A percentile compares a stretch with the other conserved stretches of the same genome.
These are phyloP conservation scores for Scytalidium sp. DNA, from an alignment of 2,329 filamentous ascomycete genomes.

Conservation along the genomic window DNA sequence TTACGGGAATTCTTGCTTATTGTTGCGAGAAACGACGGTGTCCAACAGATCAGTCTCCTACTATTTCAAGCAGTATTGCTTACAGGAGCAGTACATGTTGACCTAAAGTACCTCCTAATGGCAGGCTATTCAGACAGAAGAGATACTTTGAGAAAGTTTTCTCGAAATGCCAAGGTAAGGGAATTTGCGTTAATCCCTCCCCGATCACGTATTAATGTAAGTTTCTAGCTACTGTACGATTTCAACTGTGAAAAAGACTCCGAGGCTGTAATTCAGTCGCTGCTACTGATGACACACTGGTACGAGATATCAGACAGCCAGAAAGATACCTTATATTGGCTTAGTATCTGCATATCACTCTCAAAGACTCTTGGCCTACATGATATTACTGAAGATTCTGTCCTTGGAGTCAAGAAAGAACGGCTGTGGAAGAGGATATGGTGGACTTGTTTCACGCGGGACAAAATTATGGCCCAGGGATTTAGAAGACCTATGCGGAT, in stretches of 20 bases:
- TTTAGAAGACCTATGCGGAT: constrained; percentile 92
- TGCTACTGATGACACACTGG: constrained; percentile 69
- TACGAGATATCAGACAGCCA: constrained; percentile 96
- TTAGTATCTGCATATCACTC: constrained; percentile 93
- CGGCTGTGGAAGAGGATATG: constrained; percentile 93
- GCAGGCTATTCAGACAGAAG: constrained; percentile 14
- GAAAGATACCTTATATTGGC: constrained; percentile 99
- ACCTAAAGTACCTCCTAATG: constrained; percentile 7
- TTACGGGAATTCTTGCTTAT: constrained; percentile 55
- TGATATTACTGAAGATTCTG: constrained; percentile 76
- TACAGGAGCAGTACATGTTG: constrained; percentile 14
- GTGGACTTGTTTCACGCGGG: constrained; percentile 97
- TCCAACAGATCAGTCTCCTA: constrained; percentile 14
- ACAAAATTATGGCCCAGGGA: constrained; percentile 85
- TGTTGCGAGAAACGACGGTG: too few relatives aligned
- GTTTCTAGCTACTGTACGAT: constrained; percentile 18
- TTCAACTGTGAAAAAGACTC: constrained; percentile 18
- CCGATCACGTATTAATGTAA: too few relatives aligned
- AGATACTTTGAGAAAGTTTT: constrained; percentile 13
- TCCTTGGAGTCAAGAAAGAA: constrained; percentile 70
- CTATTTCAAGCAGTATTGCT: constrained; percentile 22
- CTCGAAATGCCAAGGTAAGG: constrained; percentile 14
- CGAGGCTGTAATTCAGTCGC: constrained; percentile 13
- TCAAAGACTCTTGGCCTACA: constrained; percentile 93
- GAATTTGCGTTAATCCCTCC: too few relatives aligned